Base-by-base conservation (phyloP, 2,329 filamentous ascomycete species). In the Coniochaeta sp. region DNA sequence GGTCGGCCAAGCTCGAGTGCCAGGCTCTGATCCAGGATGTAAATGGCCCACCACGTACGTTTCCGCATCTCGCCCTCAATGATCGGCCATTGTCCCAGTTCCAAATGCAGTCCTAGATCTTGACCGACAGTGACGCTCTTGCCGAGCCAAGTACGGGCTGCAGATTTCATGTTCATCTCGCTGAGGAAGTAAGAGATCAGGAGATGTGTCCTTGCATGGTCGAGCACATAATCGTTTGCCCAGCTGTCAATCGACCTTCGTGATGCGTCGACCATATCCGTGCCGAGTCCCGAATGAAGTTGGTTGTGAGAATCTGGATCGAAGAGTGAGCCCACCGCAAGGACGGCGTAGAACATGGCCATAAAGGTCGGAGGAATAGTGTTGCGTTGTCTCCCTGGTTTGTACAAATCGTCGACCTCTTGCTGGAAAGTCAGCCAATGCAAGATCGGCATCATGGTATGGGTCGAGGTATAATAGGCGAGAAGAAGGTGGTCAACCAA, bases 21-120 rank as follows among this genome's bases (percentile, higher is more conserved):
- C 48, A 95, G 72, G 24, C 88, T 79, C 56, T 91, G 83, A 70
- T 99, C 94, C 71, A 91, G 83, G 42, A 90, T 82, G 68, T 97
- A 97, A 52, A 96, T 82, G 13, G 89, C 83, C 91, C 94, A 99
- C 92, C 92, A 99, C 2, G 94, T 82, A 51, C 91, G 79, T 55
- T 88, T 83, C 51, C 91, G 83, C 82, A 92, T 91, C 67, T 97
- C 92, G 10, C 81, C 81, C 61, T 96, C 91, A 13, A 95, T 74
- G 1, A 83, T 76, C 2, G 87, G 79, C 77, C 86, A 90, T 1
- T 84, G 78, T 0, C 85, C 86, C 1, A 82, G 81, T 60, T 95
- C 89, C 6, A 81, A 73, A 61, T 96, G 86, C 9, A 97, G 74
- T 0, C 89, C 89, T 45, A 96, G 76, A 58, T 94, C 88, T 64